Percentiles rank a stretch among this genome's conserved stretches.
Evolutionary conservation across 257 asterid species (phyloP).

Genomic region (Solanum habrochaites): DNA sequence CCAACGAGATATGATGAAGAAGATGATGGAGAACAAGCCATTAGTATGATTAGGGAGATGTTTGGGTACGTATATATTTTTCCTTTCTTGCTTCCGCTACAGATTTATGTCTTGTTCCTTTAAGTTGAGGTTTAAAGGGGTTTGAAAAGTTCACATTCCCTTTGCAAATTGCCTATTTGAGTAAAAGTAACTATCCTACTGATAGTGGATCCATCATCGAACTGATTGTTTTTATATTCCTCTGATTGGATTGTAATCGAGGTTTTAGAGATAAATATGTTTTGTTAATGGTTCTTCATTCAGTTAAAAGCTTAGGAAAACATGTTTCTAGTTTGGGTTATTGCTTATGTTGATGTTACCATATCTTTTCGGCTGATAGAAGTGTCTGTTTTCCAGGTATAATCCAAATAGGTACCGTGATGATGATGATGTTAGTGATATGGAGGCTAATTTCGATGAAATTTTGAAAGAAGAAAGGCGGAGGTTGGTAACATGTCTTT

Average conservation of each 20-base stretch:
- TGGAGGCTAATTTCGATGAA: slow-evolving; percentile 72
- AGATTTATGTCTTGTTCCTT: background rate
- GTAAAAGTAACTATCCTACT: background rate
- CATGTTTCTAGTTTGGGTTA: background rate
- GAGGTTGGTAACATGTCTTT: slow-evolving; percentile 40
- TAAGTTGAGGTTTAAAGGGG: background rate
- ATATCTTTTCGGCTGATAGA: background rate
- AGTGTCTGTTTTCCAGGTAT: slow-evolving; percentile 37
- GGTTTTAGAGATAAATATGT: background rate
- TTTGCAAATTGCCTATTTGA: background rate
- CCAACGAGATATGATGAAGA: slow-evolving; percentile 41
- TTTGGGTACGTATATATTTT: slow-evolving; percentile 31
- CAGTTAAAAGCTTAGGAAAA: background rate
- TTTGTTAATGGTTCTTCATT: background rate
- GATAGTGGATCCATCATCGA: background rate
- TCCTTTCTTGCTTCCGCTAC: background rate
- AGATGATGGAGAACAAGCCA: slow-evolving; percentile 28
- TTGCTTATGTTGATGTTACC: background rate
- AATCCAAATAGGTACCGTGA: slow-evolving; percentile 45
- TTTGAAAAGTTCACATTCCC: background rate
- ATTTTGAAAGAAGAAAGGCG: slow-evolving; percentile 57
- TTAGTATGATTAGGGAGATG: slow-evolving; percentile 55
- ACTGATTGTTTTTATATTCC: background rate
- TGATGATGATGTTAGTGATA: slow-evolving; percentile 62
- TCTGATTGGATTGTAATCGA: background rate